Base-by-base conservation (phyloP, 169 alveolate genomes). In the Babesia sp. region DNA sequence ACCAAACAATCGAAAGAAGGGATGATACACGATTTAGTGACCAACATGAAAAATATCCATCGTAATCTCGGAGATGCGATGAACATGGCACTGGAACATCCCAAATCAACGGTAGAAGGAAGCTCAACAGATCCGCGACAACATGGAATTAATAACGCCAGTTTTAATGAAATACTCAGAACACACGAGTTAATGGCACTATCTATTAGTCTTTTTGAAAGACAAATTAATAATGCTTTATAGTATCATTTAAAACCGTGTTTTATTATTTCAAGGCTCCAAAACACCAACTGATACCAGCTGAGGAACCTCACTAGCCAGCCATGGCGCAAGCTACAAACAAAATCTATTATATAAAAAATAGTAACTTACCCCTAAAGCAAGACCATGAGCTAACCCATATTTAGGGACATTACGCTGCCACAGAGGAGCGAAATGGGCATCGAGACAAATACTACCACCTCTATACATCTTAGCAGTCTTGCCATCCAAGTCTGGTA, bases 391-490 rank as follows among this genome's bases (percentile, higher is more conserved):
- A 34, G 97, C 98, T 60, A 96, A 94, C 26, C 99, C 99, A 74
- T 92, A 95, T 70, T 94, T 95, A 18, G 99, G 98, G 44, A 90
- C 90, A 71, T 95, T 93, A 42, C 91, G 91, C 51, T 91, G 86
- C 98, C 99, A 96, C 45, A 96, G 86, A 12, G 99, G 99, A 16
- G 97, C 96, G 87, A 96, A 96, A 69, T 96, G 99, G 67, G 94
- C 95, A 71, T 96, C 98, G 51, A 95, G 76, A 56, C 99, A 96
- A 14, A 96, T 96, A 57, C 96, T 94, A n/a, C 99, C 99, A n/a
- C 99, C 98, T 69, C 98, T 90, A 75, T 97, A 97, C 99, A 97
- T 97, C 85, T 97, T 97, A 54, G 94, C 94, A 20, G 99, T 95
- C 84, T 95, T 95, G 0, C 99, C 99, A 85, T 97, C 99, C 50